Evolutionary conservation across 257 asterid genomes (phyloP).

Genomic region (Nicotiana knightiana): DNA sequence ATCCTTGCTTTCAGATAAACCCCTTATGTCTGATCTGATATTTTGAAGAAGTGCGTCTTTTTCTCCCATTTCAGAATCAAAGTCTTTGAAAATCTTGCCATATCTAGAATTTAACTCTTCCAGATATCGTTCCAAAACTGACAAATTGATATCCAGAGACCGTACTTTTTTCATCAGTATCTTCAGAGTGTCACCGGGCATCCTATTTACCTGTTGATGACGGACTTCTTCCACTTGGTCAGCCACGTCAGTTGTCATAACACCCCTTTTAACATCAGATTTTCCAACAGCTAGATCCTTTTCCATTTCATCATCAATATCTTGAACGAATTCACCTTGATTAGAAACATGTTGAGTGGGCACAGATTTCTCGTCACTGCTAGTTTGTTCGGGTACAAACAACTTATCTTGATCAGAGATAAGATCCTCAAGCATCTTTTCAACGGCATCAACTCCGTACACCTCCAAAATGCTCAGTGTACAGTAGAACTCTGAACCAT

Average conservation of each 20-base stretch:
- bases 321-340: constrained; percentile 38
- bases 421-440: constrained; percentile 95
- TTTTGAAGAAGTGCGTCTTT: constrained; percentile 49
- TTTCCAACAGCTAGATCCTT: constrained; percentile 23
- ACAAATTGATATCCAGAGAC: constrained; percentile 78
- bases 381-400: constrained; percentile 33
- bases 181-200: constrained; percentile 97
- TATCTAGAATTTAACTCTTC: constrained; percentile 77
- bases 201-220: constrained; percentile 68
- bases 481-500: constrained; percentile 91
- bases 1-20: constrained; percentile 59
- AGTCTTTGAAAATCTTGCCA: constrained; percentile 54
- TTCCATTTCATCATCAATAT: constrained; percentile 38
- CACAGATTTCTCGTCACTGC: constrained; percentile 31
- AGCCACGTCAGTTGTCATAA: constrained; percentile 36
- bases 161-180: constrained; percentile 81
- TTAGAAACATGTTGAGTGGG: constrained; percentile 22
- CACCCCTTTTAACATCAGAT: constrained; percentile 38
- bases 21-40: constrained; percentile 48
- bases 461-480: constrained; percentile 80
- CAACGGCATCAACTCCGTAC: constrained; percentile 94
- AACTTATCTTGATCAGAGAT: constrained; percentile 57
- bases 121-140: constrained; percentile 68
- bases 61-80: constrained; percentile 59
- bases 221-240: constrained; percentile 75